Conservation (phyloP, 2,329 filamentous ascomycete genomes). For the Decorospora gaudefroyi region DNA sequence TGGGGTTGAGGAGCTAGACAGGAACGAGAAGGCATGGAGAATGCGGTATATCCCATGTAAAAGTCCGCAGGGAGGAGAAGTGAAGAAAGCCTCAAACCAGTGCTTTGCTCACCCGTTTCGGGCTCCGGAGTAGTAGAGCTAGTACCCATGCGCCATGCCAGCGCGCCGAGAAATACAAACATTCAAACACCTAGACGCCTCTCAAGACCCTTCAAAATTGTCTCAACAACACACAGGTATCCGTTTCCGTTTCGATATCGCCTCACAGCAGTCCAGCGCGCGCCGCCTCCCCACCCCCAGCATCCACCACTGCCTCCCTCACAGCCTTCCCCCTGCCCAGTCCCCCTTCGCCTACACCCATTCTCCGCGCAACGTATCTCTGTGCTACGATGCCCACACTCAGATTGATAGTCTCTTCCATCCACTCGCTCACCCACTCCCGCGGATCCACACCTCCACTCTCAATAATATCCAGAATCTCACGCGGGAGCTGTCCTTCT, state of each 20-base stretch:
- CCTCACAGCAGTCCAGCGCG: conserved; percentile 53
- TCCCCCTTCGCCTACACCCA: conserved; percentile 90
- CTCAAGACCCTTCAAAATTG: too few species aligned
- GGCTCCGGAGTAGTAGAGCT: conserved; percentile 1
- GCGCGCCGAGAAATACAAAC: conserved; percentile 7
- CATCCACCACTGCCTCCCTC: conserved; percentile 60
- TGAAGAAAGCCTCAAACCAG: not conserved
- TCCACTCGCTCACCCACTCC: conserved; percentile 97
- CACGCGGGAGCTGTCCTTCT: conserved; percentile 69
- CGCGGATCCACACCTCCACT: conserved; percentile 80
- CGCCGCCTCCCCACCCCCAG: conserved; percentile 64
- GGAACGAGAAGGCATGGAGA: too few species aligned
- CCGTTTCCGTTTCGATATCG: not conserved
- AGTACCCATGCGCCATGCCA: conserved; percentile 5
- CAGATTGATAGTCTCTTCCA: conserved; percentile 82
- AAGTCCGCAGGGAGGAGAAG: not conserved
- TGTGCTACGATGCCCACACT: conserved; percentile 86
- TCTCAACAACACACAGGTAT: too few species aligned
- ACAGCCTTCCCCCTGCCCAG: conserved; percentile 62
- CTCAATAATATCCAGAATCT: conserved; percentile 82
- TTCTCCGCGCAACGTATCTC: conserved; percentile 88
- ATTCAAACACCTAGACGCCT: not conserved
- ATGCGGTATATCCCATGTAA: too few species aligned
- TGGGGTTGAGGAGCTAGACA: too few species aligned
- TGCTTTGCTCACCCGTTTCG: conserved; percentile 1